Evolutionary conservation across 257 asterid genomes (phyloP).

Genomic region (Lavandula angustifolia): DNA sequence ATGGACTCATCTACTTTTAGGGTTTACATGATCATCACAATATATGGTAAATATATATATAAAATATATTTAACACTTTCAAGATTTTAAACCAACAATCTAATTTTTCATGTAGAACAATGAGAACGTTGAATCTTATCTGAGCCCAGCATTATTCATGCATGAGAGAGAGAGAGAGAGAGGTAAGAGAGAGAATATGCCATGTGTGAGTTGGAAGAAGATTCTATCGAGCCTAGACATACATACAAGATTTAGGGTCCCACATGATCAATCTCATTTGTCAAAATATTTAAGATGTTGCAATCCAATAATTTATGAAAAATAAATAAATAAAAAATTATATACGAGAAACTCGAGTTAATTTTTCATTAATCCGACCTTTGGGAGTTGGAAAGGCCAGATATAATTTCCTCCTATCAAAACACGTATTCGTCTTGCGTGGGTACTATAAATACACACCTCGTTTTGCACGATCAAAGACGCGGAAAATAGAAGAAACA

Average conservation of each 20-base stretch:
- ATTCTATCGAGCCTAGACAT: not conserved
- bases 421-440: too few species aligned
- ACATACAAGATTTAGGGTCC: not conserved
- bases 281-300: not conserved
- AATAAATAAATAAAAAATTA: too few species aligned
- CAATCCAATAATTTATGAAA: too few species aligned
- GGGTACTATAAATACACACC: conserved; percentile 32
- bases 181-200: not conserved
- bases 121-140: conserved; percentile 17
- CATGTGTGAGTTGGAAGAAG: not conserved
- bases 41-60: too few species aligned
- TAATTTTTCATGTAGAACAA: too few species aligned
- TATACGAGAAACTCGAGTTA: too few species aligned
- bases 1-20: too few species aligned
- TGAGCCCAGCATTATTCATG: too few species aligned
- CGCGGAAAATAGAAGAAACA: conserved; percentile 33
- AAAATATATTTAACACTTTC: too few species aligned
- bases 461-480: not conserved
- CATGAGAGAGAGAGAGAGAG: not conserved
- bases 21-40: too few species aligned
- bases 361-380: conserved; percentile 7
- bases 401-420: not conserved
- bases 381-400: conserved; percentile 30
- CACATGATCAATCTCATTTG: not conserved
- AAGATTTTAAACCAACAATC: too few species aligned